Conservation (phyloP, 352 stramenopile genomes). For the Pythium plurisporium region DNA sequence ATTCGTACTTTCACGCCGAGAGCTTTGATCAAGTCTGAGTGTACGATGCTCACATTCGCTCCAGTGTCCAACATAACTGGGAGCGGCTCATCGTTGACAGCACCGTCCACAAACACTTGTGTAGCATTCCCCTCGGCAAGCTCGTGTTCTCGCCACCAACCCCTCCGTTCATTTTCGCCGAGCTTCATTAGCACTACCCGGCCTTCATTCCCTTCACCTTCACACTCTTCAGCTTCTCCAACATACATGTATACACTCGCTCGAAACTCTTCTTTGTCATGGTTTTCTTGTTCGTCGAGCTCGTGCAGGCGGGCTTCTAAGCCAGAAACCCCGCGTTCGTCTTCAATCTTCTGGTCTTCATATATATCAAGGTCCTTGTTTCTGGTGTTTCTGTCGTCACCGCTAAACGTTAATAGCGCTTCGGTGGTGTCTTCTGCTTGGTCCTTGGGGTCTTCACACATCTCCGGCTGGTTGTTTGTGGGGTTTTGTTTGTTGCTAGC, state of each 20-base stretch:
- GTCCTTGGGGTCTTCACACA: neutral
- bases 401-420: neutral
- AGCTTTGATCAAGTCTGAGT: neutral
- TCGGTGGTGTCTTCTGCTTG: neutral
- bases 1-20: neutral
- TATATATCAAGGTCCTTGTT: too few species aligned
- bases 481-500: neutral
- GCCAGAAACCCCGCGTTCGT: neutral
- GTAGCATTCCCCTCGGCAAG: neutral
- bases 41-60: conserved; percentile 8
- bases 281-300: neutral
- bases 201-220: neutral
- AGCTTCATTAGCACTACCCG: neutral
- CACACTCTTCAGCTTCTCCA: neutral
- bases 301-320: neutral
- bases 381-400: too few species aligned
- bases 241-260: conserved; percentile 2
- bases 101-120: conserved; percentile 4
- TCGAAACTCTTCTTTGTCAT: neutral
- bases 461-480: neutral
- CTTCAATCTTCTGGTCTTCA: neutral
- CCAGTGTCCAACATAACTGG: conserved; percentile 7
- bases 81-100: conserved; percentile 1
- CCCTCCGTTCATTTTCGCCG: neutral
- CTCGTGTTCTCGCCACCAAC: conserved; percentile 4